A percentile compares a stretch with the other conserved stretches of the same genome.
phyloP scores from a whole-genome alignment of 2,329 filamentous ascomycete genomes.

The Penicillium glabrum region DNA sequence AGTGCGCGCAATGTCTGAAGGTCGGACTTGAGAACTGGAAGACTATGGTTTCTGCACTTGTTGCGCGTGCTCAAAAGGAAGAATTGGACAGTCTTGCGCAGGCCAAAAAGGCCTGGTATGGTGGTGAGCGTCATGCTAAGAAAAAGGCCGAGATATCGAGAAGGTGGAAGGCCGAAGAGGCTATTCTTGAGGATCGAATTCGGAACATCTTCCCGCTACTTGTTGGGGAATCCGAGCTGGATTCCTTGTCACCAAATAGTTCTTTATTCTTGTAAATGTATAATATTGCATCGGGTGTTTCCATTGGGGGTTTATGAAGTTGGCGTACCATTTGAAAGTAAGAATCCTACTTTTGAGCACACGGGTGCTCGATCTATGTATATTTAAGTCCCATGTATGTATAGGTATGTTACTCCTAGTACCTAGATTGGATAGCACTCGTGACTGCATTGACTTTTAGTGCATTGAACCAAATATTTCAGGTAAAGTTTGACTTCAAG shows the following conservation, averaged over 20 bases:
- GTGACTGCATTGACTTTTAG: no score
- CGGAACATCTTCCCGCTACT: conserved; percentile 30
- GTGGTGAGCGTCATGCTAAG: conserved; percentile 27
- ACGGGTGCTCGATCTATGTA: no score
- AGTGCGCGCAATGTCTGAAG: conserved; percentile 74
- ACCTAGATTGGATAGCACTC: no score
- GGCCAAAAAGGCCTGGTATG: conserved; percentile 35
- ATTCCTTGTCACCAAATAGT: conserved; percentile 28
- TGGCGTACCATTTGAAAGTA: background rate
- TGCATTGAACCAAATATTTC: no score
- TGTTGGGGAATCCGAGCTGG: conserved; percentile 31
- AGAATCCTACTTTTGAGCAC: no score
- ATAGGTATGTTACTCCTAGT: no score
- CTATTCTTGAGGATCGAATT: conserved; percentile 38
- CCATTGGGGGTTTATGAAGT: background rate
- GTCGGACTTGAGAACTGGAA: conserved; percentile 80
- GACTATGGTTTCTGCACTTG: conserved; percentile 71
- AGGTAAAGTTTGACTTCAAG: no score
- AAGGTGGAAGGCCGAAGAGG: conserved; percentile 42
- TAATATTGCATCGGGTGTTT: background rate
- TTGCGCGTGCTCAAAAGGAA: conserved; percentile 39
- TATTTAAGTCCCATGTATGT: no score
- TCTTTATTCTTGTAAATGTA: conserved; percentile 26
- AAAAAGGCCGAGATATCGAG: conserved; percentile 32
- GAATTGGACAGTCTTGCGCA: conserved; percentile 36